Conservation (phyloP, 1,284 basidiomycete genomes). For the Tylopilus sp. region DNA sequence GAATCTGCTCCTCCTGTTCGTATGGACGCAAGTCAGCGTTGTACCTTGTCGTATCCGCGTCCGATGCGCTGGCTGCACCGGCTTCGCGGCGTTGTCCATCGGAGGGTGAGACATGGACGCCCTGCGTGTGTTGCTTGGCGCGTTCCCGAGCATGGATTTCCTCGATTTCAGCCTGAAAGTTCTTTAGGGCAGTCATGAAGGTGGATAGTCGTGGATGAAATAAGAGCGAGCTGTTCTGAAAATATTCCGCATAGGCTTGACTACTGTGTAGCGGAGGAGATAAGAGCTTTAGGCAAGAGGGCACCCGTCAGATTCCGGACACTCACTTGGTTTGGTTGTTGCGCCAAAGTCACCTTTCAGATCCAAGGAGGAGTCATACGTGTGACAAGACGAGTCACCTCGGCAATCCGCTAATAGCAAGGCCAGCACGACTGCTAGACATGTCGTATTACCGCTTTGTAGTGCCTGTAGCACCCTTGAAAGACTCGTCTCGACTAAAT, state of each 20-base stretch:
- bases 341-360: neutral
- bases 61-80: neutral
- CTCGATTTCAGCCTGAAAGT: constrained; percentile 72
- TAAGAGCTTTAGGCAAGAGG: neutral
- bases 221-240: constrained; percentile 1
- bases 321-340: constrained; percentile 4
- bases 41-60: neutral
- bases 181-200: constrained; percentile 57
- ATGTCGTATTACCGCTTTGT: neutral
- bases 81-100: constrained; percentile 26
- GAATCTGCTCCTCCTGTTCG: constrained; percentile 54
- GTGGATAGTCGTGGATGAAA: constrained; percentile 1
- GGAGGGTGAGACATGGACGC: constrained; percentile 13
- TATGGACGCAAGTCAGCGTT: constrained; percentile 29
- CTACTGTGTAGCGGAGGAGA: constrained; percentile 1
- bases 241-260: constrained; percentile 15
- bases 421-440: too few species aligned
- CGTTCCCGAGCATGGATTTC: constrained; percentile 63
- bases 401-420: too few species aligned
- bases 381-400: constrained; percentile 10
- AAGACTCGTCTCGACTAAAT: too few species aligned
- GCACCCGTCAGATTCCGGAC: constrained; percentile 1
- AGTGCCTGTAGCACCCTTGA: too few species aligned
- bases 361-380: neutral
- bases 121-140: constrained; percentile 47